These are phyloP conservation scores for Komagataella ulmi DNA, from an alignment of 805 yeast species.

Conservation along the genomic window DNA sequence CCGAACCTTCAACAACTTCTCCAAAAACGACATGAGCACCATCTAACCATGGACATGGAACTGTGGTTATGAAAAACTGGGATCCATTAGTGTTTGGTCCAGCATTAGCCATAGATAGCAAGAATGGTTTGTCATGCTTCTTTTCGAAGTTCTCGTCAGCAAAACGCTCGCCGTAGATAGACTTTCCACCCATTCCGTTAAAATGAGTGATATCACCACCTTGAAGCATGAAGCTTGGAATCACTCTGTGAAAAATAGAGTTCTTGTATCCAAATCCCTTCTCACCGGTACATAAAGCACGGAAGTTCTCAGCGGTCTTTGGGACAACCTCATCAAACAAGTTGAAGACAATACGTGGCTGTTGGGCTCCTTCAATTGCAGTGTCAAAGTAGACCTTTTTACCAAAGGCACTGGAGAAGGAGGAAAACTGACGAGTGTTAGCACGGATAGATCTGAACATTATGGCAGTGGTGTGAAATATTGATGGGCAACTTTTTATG, in stretches of 20 bases:
- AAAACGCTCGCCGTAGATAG: conserved; percentile 59
- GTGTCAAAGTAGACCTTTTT: conserved; percentile 47
- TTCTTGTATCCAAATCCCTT: conserved; percentile 85
- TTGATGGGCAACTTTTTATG: neutral
- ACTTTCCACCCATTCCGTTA: conserved; percentile 90
- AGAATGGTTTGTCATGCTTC: conserved; percentile 69
- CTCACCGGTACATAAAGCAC: conserved; percentile 81
- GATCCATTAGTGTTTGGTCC: conserved; percentile 92
- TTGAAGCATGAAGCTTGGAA: conserved; percentile 94
- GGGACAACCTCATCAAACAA: conserved; percentile 83
- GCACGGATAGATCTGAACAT: conserved; percentile 10
- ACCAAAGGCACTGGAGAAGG: conserved; percentile 28
- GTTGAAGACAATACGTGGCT: conserved; percentile 57
- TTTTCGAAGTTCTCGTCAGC: conserved; percentile 55
- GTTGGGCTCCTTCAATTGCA: conserved; percentile 36
- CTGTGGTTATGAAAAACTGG: conserved; percentile 81
- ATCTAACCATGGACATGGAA: conserved; percentile 65
- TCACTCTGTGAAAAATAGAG: conserved; percentile 92
- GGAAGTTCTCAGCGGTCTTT: conserved; percentile 71
- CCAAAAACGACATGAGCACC: conserved; percentile 73
- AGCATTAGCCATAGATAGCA: conserved; percentile 84
- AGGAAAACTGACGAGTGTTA: conserved; percentile 37
- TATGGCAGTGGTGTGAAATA: neutral
- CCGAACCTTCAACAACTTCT: conserved; percentile 55
- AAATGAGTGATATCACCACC: conserved; percentile 83